Conservation (phyloP, 2,329 filamentous ascomycete genomes). For the Fusarium irregulare region DNA sequence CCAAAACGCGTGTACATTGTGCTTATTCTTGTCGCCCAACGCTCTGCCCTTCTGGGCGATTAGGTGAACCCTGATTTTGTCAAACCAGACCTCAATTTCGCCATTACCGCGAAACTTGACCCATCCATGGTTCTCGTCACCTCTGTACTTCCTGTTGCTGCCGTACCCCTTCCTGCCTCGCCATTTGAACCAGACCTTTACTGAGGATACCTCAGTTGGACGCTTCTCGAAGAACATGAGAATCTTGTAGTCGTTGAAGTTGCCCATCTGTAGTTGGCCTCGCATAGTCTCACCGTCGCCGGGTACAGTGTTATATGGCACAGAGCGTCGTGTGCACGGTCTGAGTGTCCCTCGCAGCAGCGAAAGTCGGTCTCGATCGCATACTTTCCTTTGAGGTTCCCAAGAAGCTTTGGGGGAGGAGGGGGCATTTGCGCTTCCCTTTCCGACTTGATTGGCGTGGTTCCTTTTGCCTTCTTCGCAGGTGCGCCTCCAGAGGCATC, state of each 20-base stretch:
- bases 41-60: not conserved
- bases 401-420: not conserved
- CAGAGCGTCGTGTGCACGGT: not conserved
- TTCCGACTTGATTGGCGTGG: not conserved
- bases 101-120: not conserved
- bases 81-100: not conserved
- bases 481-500: accelerated
- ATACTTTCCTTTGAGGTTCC: not conserved
- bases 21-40: not conserved
- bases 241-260: not conserved
- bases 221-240: not conserved
- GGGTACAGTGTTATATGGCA: not conserved
- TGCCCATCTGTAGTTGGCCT: not conserved
- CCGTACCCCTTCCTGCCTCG: not conserved
- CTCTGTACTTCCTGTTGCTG: not conserved
- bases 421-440: not conserved
- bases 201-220: not conserved
- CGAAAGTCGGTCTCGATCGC: not conserved
- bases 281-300: not conserved
- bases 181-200: not conserved
- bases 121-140: not conserved
- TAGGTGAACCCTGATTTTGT: not conserved
- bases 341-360: not conserved
- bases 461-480: not conserved
- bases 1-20: not conserved